Percentiles rank a stretch among this genome's conserved stretches.
Conservation (phyloP, 768 basidiomycete species). For the Tulasnella sp. region DNA sequence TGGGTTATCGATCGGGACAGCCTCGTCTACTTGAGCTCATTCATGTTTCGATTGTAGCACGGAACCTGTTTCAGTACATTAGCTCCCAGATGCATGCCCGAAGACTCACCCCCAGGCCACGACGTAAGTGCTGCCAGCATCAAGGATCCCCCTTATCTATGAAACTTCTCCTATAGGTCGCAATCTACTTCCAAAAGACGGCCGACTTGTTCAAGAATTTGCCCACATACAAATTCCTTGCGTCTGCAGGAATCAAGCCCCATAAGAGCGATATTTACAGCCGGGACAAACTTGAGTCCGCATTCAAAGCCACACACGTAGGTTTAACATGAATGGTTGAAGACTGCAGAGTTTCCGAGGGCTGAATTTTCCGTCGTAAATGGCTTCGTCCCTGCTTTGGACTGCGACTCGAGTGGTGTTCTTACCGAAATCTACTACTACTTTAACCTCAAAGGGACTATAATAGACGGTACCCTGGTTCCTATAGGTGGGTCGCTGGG, state of each 20-base stretch:
- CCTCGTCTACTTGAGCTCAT: not conserved
- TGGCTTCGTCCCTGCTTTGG: conserved; percentile 56
- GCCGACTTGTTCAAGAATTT: conserved; percentile 3
- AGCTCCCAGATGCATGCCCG: not conserved
- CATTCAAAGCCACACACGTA: not conserved
- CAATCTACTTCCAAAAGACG: not conserved
- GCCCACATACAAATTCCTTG: not conserved
- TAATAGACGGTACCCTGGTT: conserved; percentile 56
- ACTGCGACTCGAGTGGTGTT: conserved; percentile 50
- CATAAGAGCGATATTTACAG: not conserved
- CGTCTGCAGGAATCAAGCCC: not conserved
- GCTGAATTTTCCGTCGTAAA: conserved; percentile 36
- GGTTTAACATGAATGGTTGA: not conserved
- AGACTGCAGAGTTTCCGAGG: too few species aligned
- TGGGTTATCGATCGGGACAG: not conserved
- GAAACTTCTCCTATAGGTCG: not conserved
- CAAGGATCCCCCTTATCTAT: too few species aligned
- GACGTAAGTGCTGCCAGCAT: not conserved
- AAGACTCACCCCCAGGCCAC: not conserved
- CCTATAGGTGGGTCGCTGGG: not conserved
- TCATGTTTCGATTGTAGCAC: not conserved
- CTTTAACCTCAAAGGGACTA: conserved; percentile 52
- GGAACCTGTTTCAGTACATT: conserved; percentile 1
- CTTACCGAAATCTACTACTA: conserved; percentile 61
- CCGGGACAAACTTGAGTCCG: not conserved